A percentile compares a stretch with the other conserved stretches of the same genome.
Evolutionary conservation across 139 green algal genomes (phyloP).

Genomic region (Micractinium sp.): DNA sequence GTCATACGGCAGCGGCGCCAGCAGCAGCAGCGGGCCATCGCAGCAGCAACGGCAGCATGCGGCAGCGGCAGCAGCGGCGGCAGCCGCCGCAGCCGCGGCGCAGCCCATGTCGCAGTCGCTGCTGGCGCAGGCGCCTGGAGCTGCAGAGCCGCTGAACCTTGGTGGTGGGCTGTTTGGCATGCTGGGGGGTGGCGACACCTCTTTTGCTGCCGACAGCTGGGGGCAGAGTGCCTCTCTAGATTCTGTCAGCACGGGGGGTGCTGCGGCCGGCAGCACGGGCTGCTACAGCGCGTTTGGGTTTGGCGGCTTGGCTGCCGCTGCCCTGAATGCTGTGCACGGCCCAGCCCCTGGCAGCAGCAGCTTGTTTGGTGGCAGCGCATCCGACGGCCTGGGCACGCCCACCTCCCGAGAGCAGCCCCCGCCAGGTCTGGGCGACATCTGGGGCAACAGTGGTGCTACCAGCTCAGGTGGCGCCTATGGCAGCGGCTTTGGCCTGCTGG

Average conservation of each 20-base stretch:
- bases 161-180: constrained; percentile 25
- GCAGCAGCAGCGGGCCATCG: constrained; percentile 19
- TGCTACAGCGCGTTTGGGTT: constrained; percentile 14
- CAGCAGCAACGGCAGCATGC: constrained; percentile 17
- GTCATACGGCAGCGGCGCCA: background rate
- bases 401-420: background rate
- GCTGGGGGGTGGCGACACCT: background rate
- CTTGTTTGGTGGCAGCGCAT: constrained; percentile 1
- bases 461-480: background rate
- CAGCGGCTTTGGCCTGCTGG: background rate
- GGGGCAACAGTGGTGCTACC: background rate
- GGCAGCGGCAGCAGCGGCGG: background rate
- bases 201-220: background rate
- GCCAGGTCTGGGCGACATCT: background rate
- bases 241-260: background rate
- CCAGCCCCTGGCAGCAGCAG: background rate
- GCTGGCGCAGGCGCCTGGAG: background rate
- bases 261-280: background rate
- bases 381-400: background rate
- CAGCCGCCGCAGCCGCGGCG: background rate
- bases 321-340: constrained; percentile 26
- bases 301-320: constrained; percentile 16
- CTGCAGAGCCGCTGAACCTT: background rate
- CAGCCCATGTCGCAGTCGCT: background rate
- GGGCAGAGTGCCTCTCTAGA: background rate